Conservation (phyloP, 2,329 filamentous ascomycete species). For the Cladosporium velox region DNA sequence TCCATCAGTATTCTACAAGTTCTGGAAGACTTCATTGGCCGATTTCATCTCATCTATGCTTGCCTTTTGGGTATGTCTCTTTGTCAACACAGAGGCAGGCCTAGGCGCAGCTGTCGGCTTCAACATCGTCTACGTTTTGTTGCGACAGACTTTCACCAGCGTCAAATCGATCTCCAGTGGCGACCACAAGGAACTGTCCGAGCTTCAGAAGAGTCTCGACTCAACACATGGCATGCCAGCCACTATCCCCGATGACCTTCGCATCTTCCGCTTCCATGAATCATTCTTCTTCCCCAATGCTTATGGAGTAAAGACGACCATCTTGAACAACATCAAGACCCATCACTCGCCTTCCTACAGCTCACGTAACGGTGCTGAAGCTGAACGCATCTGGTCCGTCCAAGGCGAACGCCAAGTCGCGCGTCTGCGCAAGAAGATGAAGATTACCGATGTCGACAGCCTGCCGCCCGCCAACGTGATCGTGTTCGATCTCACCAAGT, state of each 20-base stretch:
- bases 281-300: constrained; percentile 65
- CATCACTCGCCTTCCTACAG: constrained; percentile 46
- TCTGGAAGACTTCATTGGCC: constrained; percentile 65
- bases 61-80: constrained; percentile 65
- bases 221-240: constrained; percentile 18
- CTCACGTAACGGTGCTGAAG: constrained; percentile 38
- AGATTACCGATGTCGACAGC: constrained; percentile 36
- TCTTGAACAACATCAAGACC: constrained; percentile 55
- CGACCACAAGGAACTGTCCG: constrained; percentile 22
- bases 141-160: constrained; percentile 59
- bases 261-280: constrained; percentile 59
- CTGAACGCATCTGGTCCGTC: constrained; percentile 58
- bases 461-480: constrained; percentile 50
- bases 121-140: constrained; percentile 54
- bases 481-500: constrained; percentile 55
- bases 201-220: constrained; percentile 24
- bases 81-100: constrained; percentile 61
- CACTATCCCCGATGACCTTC: constrained; percentile 50
- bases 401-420: constrained; percentile 51
- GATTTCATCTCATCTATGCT: constrained; percentile 66
- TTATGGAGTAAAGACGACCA: constrained; percentile 52
- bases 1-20: constrained; percentile 61
- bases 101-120: constrained; percentile 59
- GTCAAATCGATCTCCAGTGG: constrained; percentile 34
- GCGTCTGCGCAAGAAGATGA: constrained; percentile 47